Base-by-base conservation (phyloP, 352 stramenopile species). In the Pythium aquatile region DNA sequence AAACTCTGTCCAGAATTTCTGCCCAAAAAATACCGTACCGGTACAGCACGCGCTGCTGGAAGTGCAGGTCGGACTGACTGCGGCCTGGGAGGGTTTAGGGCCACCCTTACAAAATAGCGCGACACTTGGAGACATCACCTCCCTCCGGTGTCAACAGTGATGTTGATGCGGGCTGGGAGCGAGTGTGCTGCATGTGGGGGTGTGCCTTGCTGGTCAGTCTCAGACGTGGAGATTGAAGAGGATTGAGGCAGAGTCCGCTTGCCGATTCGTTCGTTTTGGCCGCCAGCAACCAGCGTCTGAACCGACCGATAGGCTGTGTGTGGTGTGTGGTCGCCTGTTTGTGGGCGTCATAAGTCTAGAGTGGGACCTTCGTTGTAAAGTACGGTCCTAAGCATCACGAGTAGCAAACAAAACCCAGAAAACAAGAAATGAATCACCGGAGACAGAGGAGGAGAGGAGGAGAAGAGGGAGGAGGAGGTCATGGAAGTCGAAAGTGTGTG, bases 1-100 rank as follows among this genome's bases (percentile, higher is more conserved):
- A 42, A 53, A 56, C 57, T 49, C 14, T 20, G 26, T 53, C 46
- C 46, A 53, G 46, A 53, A 53, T 17, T 53, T 53, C 46, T 24
- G 33, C 17, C 5, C 17, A 49, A 53, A 33, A 53, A 53, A 20
- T 53, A 33, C 11, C 10, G 20, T 24, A 24, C 20, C 20, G 20
- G 20, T 24, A 24, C 20, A 24, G 20, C 20, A 24, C 20, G 1
- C 20, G 46, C 46, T 53, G 46, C 20, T 53, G 46, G 46, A 53
- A 53, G 46, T 30, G 46, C 11, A 53, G 26, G 42, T 49, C 42
- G 14, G 46, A 53, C 46, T 8, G 46, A 33, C 46, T 53, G 46
- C 24, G 26, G 14, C 42, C 2, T 24, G 32, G 46, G 46, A 53
- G 46, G 46, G 46, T 53, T 53, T 24, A 24, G 20, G 20, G 20